Evolutionary conservation across 768 basidiomycete species (phyloP), one percentile per base, ranked within the genome.

Genomic region (Pulveroboletus frians): DNA sequence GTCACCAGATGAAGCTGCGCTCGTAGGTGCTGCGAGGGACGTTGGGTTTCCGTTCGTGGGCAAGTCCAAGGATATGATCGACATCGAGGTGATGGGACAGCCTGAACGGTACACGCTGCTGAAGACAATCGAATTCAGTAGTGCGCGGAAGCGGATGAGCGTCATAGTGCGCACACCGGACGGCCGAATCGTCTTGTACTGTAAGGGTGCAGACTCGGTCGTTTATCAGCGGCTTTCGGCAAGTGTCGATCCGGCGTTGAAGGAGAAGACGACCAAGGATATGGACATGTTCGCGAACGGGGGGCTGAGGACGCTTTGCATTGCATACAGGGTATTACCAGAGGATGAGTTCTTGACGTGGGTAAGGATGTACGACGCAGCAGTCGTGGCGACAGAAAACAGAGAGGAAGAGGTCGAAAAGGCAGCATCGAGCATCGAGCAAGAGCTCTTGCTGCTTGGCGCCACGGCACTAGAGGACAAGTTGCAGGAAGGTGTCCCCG

Each of bases 401-500:
- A 76, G 95, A 51, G 95, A 97, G 39, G 92, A 92, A 64, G 89
- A 88, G 69, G 81, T 97, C 15, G 94, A 97, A 52, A 86, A 83
- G 71, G 89, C 91, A 4, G 87, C 82, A 57, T 88, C 89, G 47
- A 58, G 77, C 59, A 80, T 98, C 52, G 95, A 98, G 65, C 84
- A 87, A 59, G 83, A 81, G 17, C 69, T 97, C 36, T 65, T 70
- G n/a, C 85, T 99, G 37, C 74, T 99, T 10, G 95, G 95, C 0
- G 95, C 94, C 10, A 98, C 95, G 1, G 95, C 95, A 1, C 69
- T 99, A 50, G 95, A 99, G 67, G 95, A 99, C 69, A 96, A 97
- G 73, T 71, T 98, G 52, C 95, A 99, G 62, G 92, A 88, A 62
- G 95, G 95, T 10, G 95, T 99, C 0, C 95, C 95, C 0, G 94